A percentile compares a stretch with the other conserved stretches of the same genome.
Conservation (phyloP, 2,329 filamentous ascomycete species). For the Pestalotiopsis sp. region DNA sequence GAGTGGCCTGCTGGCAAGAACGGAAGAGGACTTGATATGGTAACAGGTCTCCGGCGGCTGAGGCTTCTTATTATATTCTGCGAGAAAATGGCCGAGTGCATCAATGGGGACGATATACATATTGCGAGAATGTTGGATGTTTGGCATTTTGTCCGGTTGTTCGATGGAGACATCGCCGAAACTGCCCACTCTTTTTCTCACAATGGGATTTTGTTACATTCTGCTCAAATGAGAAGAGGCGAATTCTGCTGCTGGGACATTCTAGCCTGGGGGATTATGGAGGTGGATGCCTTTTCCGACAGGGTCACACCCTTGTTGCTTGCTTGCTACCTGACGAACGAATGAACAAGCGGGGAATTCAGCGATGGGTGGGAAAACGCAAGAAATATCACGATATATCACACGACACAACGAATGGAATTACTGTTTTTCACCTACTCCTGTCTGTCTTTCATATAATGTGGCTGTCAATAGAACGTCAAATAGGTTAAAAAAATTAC, state of each 20-base stretch:
- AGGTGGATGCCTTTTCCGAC: neutral
- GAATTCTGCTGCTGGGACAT: neutral
- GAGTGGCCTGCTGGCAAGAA: too few relatives aligned
- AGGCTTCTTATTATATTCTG: too few relatives aligned
- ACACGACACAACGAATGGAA: too few relatives aligned
- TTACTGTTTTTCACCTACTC: too few relatives aligned
- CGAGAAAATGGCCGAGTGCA: too few relatives aligned
- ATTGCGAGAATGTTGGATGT: neutral
- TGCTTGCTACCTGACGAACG: neutral
- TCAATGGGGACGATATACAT: too few relatives aligned
- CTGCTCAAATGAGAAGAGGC: neutral
- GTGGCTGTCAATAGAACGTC: too few relatives aligned
- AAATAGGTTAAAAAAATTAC: too few relatives aligned
- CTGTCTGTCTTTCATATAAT: too few relatives aligned
- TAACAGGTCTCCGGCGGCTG: too few relatives aligned
- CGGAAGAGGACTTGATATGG: too few relatives aligned
- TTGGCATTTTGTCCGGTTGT: neutral
- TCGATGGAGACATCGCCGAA: neutral
- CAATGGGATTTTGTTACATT: neutral
- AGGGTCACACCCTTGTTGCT: neutral
- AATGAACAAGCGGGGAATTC: neutral
- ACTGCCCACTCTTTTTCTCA: neutral
- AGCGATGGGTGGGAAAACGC: neutral
- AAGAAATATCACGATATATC: too few relatives aligned
- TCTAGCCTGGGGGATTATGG: neutral